Conservation (phyloP, 2,329 filamentous ascomycete genomes). For the Epichloe aotearoae region DNA sequence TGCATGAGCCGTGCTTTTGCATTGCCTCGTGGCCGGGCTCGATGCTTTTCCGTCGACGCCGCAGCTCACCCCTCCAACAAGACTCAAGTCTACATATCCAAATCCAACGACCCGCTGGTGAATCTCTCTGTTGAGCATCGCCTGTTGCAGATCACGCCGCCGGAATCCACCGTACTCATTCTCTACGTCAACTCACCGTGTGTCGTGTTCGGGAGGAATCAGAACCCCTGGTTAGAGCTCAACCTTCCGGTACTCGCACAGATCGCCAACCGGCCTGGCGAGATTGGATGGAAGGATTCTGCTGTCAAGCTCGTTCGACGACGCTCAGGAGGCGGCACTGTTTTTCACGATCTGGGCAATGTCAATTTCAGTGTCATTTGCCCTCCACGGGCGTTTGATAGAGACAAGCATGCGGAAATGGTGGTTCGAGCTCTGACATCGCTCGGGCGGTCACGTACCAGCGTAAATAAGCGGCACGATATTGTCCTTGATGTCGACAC, state of each 20-base stretch:
- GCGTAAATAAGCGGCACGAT: slow-evolving; percentile 84
- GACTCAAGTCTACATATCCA: slow-evolving; percentile 59
- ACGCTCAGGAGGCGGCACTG: slow-evolving; percentile 78
- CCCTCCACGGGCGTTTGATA: slow-evolving; percentile 66
- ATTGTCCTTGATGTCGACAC: slow-evolving; percentile 56
- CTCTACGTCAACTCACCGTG: slow-evolving; percentile 81
- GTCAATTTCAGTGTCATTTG: slow-evolving; percentile 91
- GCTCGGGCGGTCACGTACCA: slow-evolving; percentile 44
- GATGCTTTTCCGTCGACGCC: slow-evolving; percentile 23
- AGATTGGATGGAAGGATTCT: slow-evolving; percentile 13
- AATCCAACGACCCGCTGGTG: slow-evolving; percentile 60
- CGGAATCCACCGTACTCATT: slow-evolving; percentile 65
- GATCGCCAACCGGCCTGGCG: slow-evolving; percentile 10
- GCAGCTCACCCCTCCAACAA: slow-evolving; percentile 30
- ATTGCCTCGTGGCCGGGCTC: background rate
- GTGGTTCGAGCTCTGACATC: slow-evolving; percentile 66
- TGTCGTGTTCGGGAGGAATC: slow-evolving; percentile 86
- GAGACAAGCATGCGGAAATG: slow-evolving; percentile 84
- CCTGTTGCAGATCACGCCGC: slow-evolving; percentile 61
- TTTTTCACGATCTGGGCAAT: slow-evolving; percentile 89
- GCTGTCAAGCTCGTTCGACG: slow-evolving; percentile 58
- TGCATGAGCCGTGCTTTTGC: background rate
- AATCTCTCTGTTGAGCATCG: slow-evolving; percentile 93
- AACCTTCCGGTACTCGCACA: slow-evolving; percentile 50
- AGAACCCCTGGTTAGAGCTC: slow-evolving; percentile 93